phyloP scores from a whole-genome alignment of 2,329 filamentous ascomycete species.

The Botrytis cinerea region DNA sequence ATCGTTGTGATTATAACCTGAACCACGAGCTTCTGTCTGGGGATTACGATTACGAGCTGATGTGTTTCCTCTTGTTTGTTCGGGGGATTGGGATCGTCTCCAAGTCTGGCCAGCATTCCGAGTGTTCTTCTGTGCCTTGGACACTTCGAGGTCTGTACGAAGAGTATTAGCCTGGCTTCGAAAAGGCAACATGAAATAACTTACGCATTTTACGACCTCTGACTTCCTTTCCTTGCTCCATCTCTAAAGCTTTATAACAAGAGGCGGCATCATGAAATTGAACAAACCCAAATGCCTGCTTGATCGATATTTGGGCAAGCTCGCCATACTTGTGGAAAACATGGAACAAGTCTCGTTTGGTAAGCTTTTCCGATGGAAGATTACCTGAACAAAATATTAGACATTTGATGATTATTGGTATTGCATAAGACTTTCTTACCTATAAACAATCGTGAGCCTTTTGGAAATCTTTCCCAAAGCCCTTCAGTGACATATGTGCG shows the following conservation, averaged over 20 bases:
- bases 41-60: conserved; percentile 44
- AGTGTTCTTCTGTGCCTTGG: conserved; percentile 80
- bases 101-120: conserved; percentile 48
- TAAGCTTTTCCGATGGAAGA: conserved; percentile 87
- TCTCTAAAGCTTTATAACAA: conserved; percentile 72
- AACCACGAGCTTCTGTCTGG: conserved; percentile 40
- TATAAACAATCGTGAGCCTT: conserved; percentile 77
- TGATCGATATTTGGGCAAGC: conserved; percentile 92
- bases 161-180: not conserved
- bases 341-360: conserved; percentile 91
- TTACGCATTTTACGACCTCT: conserved; percentile 92
- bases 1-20: conserved; percentile 48
- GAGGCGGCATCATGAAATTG: conserved; percentile 81
- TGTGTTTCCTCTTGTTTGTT: conserved; percentile 49
- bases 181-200: conserved; percentile 41
- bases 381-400: conserved; percentile 62
- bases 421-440: conserved; percentile 53
- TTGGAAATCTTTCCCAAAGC: conserved; percentile 78
- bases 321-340: conserved; percentile 83
- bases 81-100: conserved; percentile 64
- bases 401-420: conserved; percentile 34
- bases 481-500: conserved; percentile 74
- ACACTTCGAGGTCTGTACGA: conserved; percentile 77
- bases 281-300: conserved; percentile 95
- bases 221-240: conserved; percentile 78